Evolutionary conservation across 208 protist species (phyloP).

Genomic region (Trichomonas tenax): DNA sequence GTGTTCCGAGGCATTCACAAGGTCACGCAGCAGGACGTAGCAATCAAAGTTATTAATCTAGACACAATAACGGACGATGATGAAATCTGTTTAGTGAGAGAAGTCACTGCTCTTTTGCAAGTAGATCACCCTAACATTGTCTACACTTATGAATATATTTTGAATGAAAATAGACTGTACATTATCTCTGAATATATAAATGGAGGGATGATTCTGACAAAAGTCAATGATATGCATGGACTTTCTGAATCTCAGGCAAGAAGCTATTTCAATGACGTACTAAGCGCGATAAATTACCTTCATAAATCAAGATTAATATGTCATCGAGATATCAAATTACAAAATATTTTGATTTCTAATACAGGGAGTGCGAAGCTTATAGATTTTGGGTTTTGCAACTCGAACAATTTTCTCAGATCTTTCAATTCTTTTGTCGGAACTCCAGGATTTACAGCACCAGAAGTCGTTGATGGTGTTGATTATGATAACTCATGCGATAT

Average conservation of each 20-base stretch:
- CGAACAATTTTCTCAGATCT: background rate
- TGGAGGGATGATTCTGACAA: background rate
- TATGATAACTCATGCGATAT: background rate
- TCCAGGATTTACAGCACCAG: background rate
- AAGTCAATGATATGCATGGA: background rate
- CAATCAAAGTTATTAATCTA: background rate
- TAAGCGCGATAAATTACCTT: background rate
- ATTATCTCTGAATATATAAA: background rate
- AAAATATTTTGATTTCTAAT: background rate
- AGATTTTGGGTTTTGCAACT: constrained; percentile 10
- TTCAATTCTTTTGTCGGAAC: background rate
- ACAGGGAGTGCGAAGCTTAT: background rate
- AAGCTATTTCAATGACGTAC: background rate
- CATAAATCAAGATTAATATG: background rate
- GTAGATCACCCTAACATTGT: background rate
- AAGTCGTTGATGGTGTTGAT: background rate
- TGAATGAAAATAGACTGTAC: background rate
- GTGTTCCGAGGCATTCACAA: background rate
- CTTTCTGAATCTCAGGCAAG: background rate
- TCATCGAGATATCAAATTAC: constrained; percentile 1
- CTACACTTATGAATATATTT: background rate
- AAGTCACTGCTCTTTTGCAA: background rate
- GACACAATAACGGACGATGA: background rate
- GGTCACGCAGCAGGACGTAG: background rate
- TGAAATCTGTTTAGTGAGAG: background rate